These are phyloP conservation scores for Austroboletus rostrupii DNA, from an alignment of 1,284 basidiomycete genomes.

Conservation along the genomic window DNA sequence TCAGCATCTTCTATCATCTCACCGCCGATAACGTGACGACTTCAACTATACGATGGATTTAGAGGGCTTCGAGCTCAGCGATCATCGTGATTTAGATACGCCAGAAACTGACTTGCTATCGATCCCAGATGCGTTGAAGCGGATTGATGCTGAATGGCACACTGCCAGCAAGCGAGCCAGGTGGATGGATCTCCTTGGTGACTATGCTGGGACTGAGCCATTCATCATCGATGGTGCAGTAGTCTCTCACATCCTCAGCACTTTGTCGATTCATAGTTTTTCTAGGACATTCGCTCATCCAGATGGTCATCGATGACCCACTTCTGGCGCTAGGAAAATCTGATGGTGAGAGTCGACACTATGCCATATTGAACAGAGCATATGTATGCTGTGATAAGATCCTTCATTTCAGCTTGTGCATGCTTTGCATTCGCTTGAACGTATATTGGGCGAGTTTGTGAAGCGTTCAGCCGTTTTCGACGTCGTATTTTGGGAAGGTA, in stretches of 20 bases:
- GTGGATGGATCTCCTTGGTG: constrained; percentile 69
- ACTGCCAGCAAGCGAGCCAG: constrained; percentile 37
- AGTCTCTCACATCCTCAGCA: constrained; percentile 2
- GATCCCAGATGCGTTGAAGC: constrained; percentile 23
- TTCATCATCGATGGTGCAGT: constrained; percentile 60
- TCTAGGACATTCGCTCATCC: constrained; percentile 59
- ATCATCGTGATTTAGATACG: neutral
- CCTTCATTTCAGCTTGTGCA: constrained; percentile 60
- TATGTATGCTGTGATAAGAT: constrained; percentile 32
- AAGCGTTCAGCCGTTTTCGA: constrained; percentile 55
- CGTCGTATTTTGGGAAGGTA: constrained; percentile 60
- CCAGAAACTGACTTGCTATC: constrained; percentile 4
- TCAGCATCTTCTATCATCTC: too few species aligned
- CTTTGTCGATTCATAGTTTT: constrained; percentile 1
- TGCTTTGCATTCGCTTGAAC: constrained; percentile 53
- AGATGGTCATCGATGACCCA: constrained; percentile 54
- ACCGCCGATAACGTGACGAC: neutral
- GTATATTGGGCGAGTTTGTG: constrained; percentile 44
- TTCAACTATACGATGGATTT: constrained; percentile 23
- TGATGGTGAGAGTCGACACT: constrained; percentile 33
- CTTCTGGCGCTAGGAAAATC: constrained; percentile 49
- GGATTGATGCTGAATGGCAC: constrained; percentile 40
- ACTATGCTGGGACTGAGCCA: constrained; percentile 64
- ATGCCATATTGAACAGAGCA: neutral
- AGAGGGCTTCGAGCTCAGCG: constrained; percentile 27